A percentile compares a stretch with the other conserved stretches of the same genome.
Evolutionary conservation across 768 basidiomycete species (phyloP).

Genomic region (Tylopilus plumbeoviolaceoides): DNA sequence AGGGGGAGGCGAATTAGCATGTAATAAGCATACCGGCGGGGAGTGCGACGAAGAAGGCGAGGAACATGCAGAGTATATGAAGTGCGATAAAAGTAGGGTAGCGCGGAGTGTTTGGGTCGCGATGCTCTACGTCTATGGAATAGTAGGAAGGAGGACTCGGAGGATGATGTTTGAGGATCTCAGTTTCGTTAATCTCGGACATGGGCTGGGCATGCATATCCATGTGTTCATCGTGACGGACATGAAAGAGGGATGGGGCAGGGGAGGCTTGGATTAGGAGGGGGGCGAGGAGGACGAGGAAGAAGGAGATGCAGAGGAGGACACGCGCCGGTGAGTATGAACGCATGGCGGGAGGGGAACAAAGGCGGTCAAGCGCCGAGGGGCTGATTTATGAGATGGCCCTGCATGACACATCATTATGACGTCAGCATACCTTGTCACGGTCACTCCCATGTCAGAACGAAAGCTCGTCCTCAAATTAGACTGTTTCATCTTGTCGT

Average conservation of each 20-base stretch:
- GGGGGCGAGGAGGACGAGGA: constrained; percentile 16
- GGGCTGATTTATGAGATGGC: not conserved
- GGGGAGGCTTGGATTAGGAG: constrained; percentile 15
- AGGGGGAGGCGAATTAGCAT: not conserved
- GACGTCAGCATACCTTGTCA: constrained; percentile 12
- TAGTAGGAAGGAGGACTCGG: constrained; percentile 81
- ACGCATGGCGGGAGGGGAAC: constrained; percentile 4
- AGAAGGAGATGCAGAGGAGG: not conserved
- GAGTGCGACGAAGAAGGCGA: constrained; percentile 80
- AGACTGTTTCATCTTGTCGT: constrained; percentile 67
- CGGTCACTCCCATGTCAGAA: constrained; percentile 36
- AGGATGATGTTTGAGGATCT: constrained; percentile 57
- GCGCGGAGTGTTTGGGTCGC: constrained; percentile 38
- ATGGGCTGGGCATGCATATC: constrained; percentile 43
- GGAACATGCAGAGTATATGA: constrained; percentile 69
- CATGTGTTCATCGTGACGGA: constrained; percentile 39
- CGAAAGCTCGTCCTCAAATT: constrained; percentile 52
- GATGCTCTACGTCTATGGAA: constrained; percentile 68
- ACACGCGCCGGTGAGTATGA: not conserved
- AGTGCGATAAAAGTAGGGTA: constrained; percentile 69
- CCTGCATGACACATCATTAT: not conserved
- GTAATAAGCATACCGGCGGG: constrained; percentile 60
- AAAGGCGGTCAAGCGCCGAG: not conserved
- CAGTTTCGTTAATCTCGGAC: constrained; percentile 72
- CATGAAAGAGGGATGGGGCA: constrained; percentile 3